A percentile compares a stretch with the other conserved stretches of the same genome.
Conservation (phyloP, 106 monocot genomes). For the Posidonia australis region DNA sequence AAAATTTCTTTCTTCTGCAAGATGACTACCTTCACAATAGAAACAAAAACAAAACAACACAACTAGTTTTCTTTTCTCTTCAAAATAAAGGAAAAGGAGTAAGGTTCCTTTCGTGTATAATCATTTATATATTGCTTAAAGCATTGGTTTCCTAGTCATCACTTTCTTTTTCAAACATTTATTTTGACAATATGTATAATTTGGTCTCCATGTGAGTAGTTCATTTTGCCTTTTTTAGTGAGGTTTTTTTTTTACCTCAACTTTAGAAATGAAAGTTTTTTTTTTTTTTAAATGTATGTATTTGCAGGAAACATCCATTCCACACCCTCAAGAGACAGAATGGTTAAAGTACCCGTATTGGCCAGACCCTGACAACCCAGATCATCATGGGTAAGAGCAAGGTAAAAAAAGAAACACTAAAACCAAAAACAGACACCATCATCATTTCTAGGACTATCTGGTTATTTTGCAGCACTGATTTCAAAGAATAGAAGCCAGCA, state of each 20-base stretch:
- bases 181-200: not conserved
- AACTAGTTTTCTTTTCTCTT: not conserved
- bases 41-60: too few relatives aligned
- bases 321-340: slow-evolving; percentile 66
- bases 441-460: not conserved
- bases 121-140: too few relatives aligned
- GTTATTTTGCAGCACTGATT: not conserved
- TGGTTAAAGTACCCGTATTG: slow-evolving; percentile 82
- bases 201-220: not conserved
- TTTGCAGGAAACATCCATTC: slow-evolving; percentile 59
- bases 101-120: not conserved
- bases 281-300: not conserved
- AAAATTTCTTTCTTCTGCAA: too few relatives aligned
- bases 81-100: not conserved
- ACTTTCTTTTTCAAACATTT: not conserved
- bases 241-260: too few relatives aligned
- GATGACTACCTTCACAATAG: too few relatives aligned
- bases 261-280: too few relatives aligned
- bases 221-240: too few relatives aligned
- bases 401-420: slow-evolving; percentile 5
- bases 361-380: slow-evolving; percentile 67
- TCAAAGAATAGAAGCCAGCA: not conserved
- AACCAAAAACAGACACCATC: slow-evolving; percentile 5
- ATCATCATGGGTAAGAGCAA: slow-evolving; percentile 79
- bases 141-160: too few relatives aligned